Conservation (phyloP, 2,329 filamentous ascomycete genomes). For the Grosmannia clavigera region DNA sequence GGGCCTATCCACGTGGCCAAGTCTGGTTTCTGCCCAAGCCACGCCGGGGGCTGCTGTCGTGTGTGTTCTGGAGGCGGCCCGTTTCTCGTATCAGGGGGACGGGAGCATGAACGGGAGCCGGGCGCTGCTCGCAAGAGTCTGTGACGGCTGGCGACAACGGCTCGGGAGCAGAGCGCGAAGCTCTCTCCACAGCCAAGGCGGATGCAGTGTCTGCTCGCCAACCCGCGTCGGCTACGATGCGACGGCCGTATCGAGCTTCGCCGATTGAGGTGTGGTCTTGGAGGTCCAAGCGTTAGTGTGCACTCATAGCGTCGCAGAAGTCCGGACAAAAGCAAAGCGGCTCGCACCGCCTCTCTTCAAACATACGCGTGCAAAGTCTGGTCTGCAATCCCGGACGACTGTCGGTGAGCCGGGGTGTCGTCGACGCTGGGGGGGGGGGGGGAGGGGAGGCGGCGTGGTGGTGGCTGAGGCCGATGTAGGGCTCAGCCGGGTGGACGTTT, state of each 20-base stretch:
- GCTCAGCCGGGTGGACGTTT: not conserved
- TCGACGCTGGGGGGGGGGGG: too few relatives aligned
- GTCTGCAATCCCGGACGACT: too few relatives aligned
- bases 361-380: not conserved
- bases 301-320: not conserved
- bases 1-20: not conserved
- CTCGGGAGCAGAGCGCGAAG: slow-evolving; percentile 16
- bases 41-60: not conserved
- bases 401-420: too few relatives aligned
- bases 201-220: not conserved
- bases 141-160: not conserved
- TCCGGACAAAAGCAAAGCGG: not conserved
- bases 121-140: not conserved
- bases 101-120: not conserved
- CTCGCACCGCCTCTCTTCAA: not conserved
- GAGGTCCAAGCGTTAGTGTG: not conserved
- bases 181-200: slow-evolving; percentile 14
- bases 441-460: not conserved
- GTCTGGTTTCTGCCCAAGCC: not conserved
- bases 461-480: not conserved
- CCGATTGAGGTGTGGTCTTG: not conserved
- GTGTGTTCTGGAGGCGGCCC: not conserved
- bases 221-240: not conserved
- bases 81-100: not conserved
- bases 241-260: not conserved